Conservation (phyloP, 1,139 yeast species). For the Groenewaldozyma sp. region DNA sequence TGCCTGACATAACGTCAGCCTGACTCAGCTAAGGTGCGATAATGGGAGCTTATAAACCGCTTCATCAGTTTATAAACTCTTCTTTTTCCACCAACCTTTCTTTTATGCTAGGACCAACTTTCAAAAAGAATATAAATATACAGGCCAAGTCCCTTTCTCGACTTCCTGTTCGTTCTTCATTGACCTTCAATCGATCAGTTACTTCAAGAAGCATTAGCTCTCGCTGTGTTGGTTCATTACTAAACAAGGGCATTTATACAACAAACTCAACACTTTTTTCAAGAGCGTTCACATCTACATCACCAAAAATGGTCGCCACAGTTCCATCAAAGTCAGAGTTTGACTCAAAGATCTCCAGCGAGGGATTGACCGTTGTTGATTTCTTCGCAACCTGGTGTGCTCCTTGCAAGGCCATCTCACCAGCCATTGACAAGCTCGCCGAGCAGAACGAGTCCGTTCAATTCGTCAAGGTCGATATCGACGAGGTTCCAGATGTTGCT, state of each 20-base stretch:
- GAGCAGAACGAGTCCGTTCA: constrained; percentile 47
- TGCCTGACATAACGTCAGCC: no score
- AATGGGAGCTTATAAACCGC: no score
- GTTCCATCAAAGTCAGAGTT: constrained; percentile 17
- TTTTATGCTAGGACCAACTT: no score
- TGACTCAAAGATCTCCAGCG: constrained; percentile 15
- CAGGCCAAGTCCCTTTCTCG: no score
- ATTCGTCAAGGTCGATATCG: constrained; percentile 82
- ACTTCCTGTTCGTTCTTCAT: no score
- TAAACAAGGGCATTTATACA: background rate
- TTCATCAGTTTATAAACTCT: no score
- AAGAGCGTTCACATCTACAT: background rate
- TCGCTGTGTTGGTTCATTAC: background rate
- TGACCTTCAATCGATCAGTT: no score
- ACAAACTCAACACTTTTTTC: background rate
- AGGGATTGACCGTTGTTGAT: constrained; percentile 56
- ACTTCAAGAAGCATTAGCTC: no score
- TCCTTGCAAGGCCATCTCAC: constrained; percentile 93
- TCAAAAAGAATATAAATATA: no score
- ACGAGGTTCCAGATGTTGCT: constrained; percentile 65
- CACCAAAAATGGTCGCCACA: constrained; percentile 16
- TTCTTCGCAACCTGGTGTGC: constrained; percentile 97
- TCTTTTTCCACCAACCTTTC: no score
- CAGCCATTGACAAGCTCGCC: constrained; percentile 71
- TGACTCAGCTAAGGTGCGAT: no score